Evolutionary conservation across 352 stramenopile species (phyloP).

Genomic region (Plasmopara halstedii): DNA sequence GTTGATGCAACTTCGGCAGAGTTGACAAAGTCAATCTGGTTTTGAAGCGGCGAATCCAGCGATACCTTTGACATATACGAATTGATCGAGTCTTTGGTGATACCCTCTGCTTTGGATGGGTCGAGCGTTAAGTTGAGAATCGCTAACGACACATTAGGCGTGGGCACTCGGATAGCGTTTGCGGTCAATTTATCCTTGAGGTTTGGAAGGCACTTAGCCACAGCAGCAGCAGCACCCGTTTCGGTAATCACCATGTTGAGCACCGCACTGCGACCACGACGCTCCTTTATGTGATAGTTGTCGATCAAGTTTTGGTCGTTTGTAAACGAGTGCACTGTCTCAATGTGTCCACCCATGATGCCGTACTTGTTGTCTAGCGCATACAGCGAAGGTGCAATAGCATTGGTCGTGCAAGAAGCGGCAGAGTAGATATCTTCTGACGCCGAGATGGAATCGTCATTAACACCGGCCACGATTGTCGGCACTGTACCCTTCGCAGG

Average conservation of each 20-base stretch:
- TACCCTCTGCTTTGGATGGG: slow-evolving; percentile 54
- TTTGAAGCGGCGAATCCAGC: slow-evolving; percentile 77
- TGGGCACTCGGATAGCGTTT: slow-evolving; percentile 98
- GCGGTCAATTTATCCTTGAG: slow-evolving; percentile 97
- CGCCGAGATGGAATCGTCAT: slow-evolving; percentile 56
- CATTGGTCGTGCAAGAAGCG: slow-evolving; percentile 82
- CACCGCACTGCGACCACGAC: slow-evolving; percentile 74
- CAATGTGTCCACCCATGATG: slow-evolving; percentile 78
- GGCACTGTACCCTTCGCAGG: slow-evolving; percentile 65
- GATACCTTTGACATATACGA: slow-evolving; percentile 70
- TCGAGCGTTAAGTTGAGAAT: slow-evolving; percentile 93
- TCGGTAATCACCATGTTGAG: slow-evolving; percentile 89
- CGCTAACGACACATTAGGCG: slow-evolving; percentile 97
- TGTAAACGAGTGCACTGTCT: slow-evolving; percentile 87
- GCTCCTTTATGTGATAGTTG: slow-evolving; percentile 86
- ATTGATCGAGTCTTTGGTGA: slow-evolving; percentile 73
- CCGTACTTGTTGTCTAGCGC: slow-evolving; percentile 78
- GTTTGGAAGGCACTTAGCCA: slow-evolving; percentile 87
- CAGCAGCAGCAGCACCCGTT: slow-evolving; percentile 71
- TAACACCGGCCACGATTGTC: slow-evolving; percentile 77
- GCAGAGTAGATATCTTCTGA: slow-evolving; percentile 65
- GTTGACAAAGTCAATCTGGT: slow-evolving; percentile 86
- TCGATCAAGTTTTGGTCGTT: slow-evolving; percentile 88
- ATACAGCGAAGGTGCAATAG: slow-evolving; percentile 67
- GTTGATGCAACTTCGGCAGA: slow-evolving; percentile 75